Evolutionary conservation across 495 filamentous ascomycete genomes (phyloP), one percentile per base, ranked within the genome.

Genomic region (Hyaloscypha hepaticicola): DNA sequence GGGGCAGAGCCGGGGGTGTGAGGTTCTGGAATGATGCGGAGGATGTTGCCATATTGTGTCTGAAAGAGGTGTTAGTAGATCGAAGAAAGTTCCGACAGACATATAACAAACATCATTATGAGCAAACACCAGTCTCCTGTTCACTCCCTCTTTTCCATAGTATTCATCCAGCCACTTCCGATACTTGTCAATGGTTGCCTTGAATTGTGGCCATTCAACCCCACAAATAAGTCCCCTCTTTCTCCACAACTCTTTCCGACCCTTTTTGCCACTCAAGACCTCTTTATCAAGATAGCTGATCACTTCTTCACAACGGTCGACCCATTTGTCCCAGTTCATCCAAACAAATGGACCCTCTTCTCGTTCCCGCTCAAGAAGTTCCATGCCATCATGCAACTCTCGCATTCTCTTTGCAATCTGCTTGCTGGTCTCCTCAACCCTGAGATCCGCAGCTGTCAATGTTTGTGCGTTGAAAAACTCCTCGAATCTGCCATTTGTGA

Each of bases 331-430:
- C 95, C 94, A 98, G 69, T 97, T 97, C 58, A 80, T 84, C 84
- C 91, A 95, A 34, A 96, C 89, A 70, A 87, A 87, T 0, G 95
- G 89, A 0, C 95, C 95, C 22, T 82, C 85, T 31, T 89, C 82
- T 49, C 85, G 83, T 75, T 99, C 95, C 53, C 87, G 79, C 14
- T 87, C 82, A 0, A 93, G 83, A 19, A 99, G 81, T 21, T 96
- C 90, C 63, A 99, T 88, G 8, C 95, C 95, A 60, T 96, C 91
- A 68, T 99, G 95, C 24, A 99, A 81, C 76, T 99, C 95, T 64
- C 92, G 82, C 91, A 99, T 96, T 45, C 95, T 88, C 80, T 98
- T 99, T n/a, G 95, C 93, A 73, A 99, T 98, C 68, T 96, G 90
- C 69, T 85, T 90, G 41, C 90, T 93, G 0, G 90, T 97, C 31